These are phyloP conservation scores for Hypholoma sublateritium DNA, from an alignment of 768 basidiomycete species.

Conservation along the genomic window DNA sequence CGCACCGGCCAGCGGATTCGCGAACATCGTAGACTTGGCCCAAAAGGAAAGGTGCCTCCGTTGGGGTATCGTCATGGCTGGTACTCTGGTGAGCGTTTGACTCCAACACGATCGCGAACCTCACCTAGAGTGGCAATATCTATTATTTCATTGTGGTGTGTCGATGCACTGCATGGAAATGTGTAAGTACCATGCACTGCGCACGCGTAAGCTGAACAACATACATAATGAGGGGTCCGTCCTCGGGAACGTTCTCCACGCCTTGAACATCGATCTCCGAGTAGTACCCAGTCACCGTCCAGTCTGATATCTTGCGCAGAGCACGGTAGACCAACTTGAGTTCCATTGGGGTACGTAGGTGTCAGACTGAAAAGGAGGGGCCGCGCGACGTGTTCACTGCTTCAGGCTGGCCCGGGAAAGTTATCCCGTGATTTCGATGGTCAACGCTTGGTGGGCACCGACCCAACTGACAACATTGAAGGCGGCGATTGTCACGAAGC, in stretches of 20 bases:
- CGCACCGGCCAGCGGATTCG: conserved; percentile 48
- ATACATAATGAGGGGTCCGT: conserved; percentile 63
- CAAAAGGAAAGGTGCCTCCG: conserved; percentile 59
- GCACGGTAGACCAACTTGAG: conserved; percentile 56
- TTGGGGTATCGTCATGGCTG: conserved; percentile 59
- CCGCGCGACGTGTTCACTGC: too few relatives aligned
- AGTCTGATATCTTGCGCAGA: conserved; percentile 61
- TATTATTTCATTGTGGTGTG: conserved; percentile 71
- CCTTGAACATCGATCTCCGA: conserved; percentile 59
- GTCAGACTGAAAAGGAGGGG: neutral
- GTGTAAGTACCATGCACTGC: neutral
- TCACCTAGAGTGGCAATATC: conserved; percentile 50
- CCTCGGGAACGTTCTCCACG: conserved; percentile 50
- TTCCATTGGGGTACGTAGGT: conserved; percentile 22
- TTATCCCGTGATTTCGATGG: too few relatives aligned
- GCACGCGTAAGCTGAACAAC: conserved; percentile 13
- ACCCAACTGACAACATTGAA: too few relatives aligned
- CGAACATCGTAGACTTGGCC: conserved; percentile 74
- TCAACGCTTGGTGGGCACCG: too few relatives aligned
- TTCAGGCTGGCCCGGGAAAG: too few relatives aligned
- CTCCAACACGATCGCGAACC: conserved; percentile 5
- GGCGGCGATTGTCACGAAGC: too few relatives aligned
- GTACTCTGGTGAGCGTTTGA: neutral
- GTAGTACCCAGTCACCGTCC: conserved; percentile 60
- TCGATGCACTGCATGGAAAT: conserved; percentile 43